Conservation (phyloP, 2,329 filamentous ascomycete genomes). For the Pestalotiopsis sp. region DNA sequence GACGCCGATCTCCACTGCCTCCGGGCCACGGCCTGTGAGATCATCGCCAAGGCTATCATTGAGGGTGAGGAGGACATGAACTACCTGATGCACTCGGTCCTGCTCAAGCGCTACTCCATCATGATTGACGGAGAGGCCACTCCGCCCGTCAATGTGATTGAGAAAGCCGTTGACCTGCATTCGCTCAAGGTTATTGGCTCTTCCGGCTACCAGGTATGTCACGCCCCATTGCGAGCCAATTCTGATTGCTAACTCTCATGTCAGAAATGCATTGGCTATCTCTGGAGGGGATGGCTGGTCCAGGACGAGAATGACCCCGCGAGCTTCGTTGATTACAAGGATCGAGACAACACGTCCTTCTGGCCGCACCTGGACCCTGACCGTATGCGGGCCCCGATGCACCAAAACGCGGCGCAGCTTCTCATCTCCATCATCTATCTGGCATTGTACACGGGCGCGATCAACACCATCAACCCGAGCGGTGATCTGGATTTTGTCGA, state of each 20-base stretch:
- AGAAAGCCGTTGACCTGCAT: slow-evolving; percentile 91
- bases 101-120: slow-evolving; percentile 88
- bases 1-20: slow-evolving; percentile 82
- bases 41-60: slow-evolving; percentile 87
- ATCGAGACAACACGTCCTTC: slow-evolving; percentile 77
- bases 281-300: slow-evolving; percentile 96
- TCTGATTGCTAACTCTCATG: no score
- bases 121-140: slow-evolving; percentile 71
- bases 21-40: slow-evolving; percentile 80
- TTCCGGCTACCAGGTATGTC: slow-evolving; percentile 73
- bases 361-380: slow-evolving; percentile 87
- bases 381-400: slow-evolving; percentile 86
- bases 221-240: not conserved
- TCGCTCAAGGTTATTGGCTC: slow-evolving; percentile 86
- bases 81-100: slow-evolving; percentile 76
- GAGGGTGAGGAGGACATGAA: slow-evolving; percentile 78
- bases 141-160: slow-evolving; percentile 80
- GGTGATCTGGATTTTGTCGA: slow-evolving; percentile 86
- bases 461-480: slow-evolving; percentile 87
- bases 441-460: slow-evolving; percentile 81
- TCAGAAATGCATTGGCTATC: slow-evolving; percentile 79
- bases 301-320: slow-evolving; percentile 90
- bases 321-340: slow-evolving; percentile 84
- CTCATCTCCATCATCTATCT: slow-evolving; percentile 82
- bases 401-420: slow-evolving; percentile 89